Evolutionary conservation across 371 early-diverging fungal genomes (phyloP).

Genomic region (Haplosporangium sp.): DNA sequence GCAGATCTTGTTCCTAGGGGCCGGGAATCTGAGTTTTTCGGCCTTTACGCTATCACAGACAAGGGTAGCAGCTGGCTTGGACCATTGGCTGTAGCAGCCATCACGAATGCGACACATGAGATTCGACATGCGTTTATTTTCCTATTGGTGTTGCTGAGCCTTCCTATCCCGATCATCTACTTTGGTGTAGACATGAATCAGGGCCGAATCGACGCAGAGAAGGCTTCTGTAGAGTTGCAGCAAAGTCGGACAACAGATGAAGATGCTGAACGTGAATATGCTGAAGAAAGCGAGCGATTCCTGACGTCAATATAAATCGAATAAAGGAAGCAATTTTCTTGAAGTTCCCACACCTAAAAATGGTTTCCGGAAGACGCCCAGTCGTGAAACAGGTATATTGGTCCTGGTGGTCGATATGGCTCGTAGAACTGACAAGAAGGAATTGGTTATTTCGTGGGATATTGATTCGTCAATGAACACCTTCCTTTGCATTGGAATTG

Average conservation of each 20-base stretch:
- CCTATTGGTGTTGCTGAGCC: conserved; percentile 37
- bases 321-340: not conserved
- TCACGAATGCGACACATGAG: conserved; percentile 50
- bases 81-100: conserved; percentile 43
- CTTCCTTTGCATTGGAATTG: too few species aligned
- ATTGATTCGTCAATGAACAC: too few species aligned
- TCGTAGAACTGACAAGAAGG: too few species aligned
- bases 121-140: conserved; percentile 51
- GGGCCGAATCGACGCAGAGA: conserved; percentile 46
- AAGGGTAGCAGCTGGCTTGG: conserved; percentile 55
- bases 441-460: too few species aligned
- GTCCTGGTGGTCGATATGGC: not conserved
- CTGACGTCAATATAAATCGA: conserved; percentile 6
- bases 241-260: conserved; percentile 8
- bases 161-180: conserved; percentile 46
- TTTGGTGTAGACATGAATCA: conserved; percentile 48
- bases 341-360: not conserved
- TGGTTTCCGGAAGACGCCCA: not conserved
- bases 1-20: conserved; percentile 45
- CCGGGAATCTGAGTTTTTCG: conserved; percentile 50
- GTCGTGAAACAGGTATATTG: not conserved
- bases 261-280: not conserved
- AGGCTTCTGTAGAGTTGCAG: conserved; percentile 27
- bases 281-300: conserved; percentile 33
- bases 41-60: conserved; percentile 50